These are phyloP conservation scores for Rugonectria rugulosa DNA, from an alignment of 2,329 filamentous ascomycete genomes.

Conservation along the genomic window DNA sequence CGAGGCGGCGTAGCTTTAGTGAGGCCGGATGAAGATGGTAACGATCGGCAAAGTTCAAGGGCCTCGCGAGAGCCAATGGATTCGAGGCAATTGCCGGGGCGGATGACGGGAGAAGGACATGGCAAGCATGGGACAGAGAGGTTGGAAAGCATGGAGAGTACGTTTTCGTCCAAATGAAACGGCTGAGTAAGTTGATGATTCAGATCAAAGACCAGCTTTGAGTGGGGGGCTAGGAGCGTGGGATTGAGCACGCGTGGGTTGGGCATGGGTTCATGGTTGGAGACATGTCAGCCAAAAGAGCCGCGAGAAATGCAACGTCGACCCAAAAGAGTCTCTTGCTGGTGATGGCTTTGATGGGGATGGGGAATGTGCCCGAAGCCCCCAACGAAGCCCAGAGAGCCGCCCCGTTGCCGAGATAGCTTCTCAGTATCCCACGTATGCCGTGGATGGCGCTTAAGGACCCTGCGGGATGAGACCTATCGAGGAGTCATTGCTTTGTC, in stretches of 20 bases:
- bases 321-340: constrained; percentile 11
- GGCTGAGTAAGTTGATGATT: constrained; percentile 1
- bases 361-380: not conserved
- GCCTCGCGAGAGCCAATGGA: constrained; percentile 24
- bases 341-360: constrained; percentile 8
- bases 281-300: not conserved
- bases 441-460: not conserved
- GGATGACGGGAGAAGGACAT: constrained; percentile 3
- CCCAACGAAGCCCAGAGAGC: constrained; percentile 8
- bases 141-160: constrained; percentile 1
- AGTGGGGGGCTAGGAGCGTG: constrained; percentile 8
- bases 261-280: constrained; percentile 2
- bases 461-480: not conserved
- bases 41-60: constrained; percentile 28
- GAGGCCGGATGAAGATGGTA: constrained; percentile 17
- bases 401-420: constrained; percentile 5
- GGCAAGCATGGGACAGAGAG: not conserved
- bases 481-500: constrained; percentile 1
- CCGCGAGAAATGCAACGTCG: constrained; percentile 13
- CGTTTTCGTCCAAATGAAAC: constrained; percentile 3
- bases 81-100: constrained; percentile 1
- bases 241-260: constrained; percentile 8
- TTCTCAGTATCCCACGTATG: constrained; percentile 8
- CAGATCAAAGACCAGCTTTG: not conserved
- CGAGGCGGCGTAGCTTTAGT: constrained; percentile 18